A percentile compares a stretch with the other conserved stretches of the same genome.
Conservation (phyloP, 306 rosid species). For the Gastrolobium bilobum region DNA sequence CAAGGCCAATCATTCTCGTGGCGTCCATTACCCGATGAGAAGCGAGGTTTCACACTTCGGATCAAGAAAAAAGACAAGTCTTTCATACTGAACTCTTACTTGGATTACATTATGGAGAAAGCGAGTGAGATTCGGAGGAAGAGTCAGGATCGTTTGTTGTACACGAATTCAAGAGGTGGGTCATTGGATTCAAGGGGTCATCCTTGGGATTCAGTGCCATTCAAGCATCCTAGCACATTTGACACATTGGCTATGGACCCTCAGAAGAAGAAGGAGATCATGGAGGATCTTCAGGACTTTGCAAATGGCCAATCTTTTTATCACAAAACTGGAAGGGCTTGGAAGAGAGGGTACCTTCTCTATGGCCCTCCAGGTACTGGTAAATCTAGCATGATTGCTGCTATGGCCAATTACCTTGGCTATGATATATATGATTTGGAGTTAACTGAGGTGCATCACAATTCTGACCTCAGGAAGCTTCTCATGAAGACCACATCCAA, state of each 20-base stretch:
- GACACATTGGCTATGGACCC: constrained; percentile 97
- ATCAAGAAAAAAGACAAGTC: constrained; percentile 74
- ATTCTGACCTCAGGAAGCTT: constrained; percentile 87
- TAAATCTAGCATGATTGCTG: constrained; percentile 95
- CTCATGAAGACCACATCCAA: constrained; percentile 95
- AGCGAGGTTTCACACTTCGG: constrained; percentile 85
- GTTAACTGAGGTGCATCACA: constrained; percentile 88
- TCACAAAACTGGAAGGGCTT: constrained; percentile 90
- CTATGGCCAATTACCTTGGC: constrained; percentile 90
- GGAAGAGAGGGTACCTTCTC: constrained; percentile 93
- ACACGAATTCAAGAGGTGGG: constrained; percentile 92
- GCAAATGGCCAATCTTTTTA: constrained; percentile 83
- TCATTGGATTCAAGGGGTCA: constrained; percentile 87
- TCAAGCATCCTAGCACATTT: constrained; percentile 94
- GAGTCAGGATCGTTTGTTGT: constrained; percentile 85
- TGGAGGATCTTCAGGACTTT: constrained; percentile 84
- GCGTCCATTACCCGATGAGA: constrained; percentile 94
- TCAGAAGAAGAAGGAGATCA: constrained; percentile 62
- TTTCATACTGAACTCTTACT: constrained; percentile 64
- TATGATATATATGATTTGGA: constrained; percentile 94
- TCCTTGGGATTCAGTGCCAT: constrained; percentile 99
- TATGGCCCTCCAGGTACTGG: constrained; percentile 98
- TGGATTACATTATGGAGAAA: constrained; percentile 85
- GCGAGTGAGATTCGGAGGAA: constrained; percentile 83
- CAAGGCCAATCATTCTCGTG: constrained; percentile 86